Evolutionary conservation across 1,284 basidiomycete species (phyloP).

Genomic region (Fistulinella cinereoalba): DNA sequence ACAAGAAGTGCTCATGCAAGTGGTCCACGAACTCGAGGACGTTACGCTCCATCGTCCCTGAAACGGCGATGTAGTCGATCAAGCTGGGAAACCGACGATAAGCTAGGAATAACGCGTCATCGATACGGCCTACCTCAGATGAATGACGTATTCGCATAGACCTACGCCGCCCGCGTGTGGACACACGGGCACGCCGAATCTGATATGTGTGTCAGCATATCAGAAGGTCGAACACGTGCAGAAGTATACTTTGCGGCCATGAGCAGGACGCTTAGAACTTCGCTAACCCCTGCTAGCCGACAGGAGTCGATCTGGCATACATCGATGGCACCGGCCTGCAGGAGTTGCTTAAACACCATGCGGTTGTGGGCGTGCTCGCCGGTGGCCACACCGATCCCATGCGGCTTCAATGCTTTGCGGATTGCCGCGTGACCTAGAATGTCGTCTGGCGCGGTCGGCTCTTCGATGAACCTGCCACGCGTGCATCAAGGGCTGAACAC

Average conservation of each 20-base stretch:
- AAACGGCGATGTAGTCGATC: slow-evolving; percentile 92
- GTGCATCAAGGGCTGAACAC: too few species aligned
- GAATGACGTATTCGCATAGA: slow-evolving; percentile 90
- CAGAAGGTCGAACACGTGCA: not conserved
- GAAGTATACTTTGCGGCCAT: slow-evolving; percentile 82
- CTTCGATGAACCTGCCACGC: slow-evolving; percentile 86
- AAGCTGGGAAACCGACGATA: slow-evolving; percentile 42
- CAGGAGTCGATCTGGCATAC: slow-evolving; percentile 97
- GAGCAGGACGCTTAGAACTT: slow-evolving; percentile 89
- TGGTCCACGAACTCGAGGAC: slow-evolving; percentile 90
- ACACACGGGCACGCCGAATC: slow-evolving; percentile 84
- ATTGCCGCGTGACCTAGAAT: slow-evolving; percentile 83
- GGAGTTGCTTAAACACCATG: slow-evolving; percentile 96
- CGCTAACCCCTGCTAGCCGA: slow-evolving; percentile 88
- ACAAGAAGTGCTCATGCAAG: slow-evolving; percentile 89
- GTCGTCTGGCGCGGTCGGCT: slow-evolving; percentile 92
- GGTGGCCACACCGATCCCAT: slow-evolving; percentile 91
- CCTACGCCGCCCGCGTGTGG: slow-evolving; percentile 96
- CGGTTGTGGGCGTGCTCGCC: slow-evolving; percentile 96
- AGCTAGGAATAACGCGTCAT: too few species aligned
- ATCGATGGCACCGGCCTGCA: slow-evolving; percentile 85
- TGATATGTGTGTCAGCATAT: slow-evolving; percentile 28
- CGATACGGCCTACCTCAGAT: slow-evolving; percentile 52
- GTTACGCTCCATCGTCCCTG: slow-evolving; percentile 90
- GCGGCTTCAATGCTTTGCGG: slow-evolving; percentile 74